Conservation (phyloP, 2,329 filamentous ascomycete species). For the Diaporthe caulivora region DNA sequence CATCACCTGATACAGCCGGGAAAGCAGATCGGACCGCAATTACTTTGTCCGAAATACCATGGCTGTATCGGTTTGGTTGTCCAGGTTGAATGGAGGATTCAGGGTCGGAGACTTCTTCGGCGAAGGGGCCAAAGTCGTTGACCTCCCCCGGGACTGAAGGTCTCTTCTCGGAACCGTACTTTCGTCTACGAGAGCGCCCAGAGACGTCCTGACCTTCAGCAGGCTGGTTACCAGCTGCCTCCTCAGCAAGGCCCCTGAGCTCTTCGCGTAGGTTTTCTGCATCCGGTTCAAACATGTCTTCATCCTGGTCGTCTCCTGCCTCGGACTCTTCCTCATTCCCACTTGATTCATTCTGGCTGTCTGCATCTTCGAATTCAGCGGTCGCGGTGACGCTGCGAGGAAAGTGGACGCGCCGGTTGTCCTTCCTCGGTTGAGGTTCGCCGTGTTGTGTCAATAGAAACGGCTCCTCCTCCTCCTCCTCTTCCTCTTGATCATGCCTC, state of each 20-base stretch:
- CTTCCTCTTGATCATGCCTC: constrained; percentile 41
- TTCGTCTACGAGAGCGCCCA: constrained; percentile 34
- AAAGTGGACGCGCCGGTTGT: constrained; percentile 36
- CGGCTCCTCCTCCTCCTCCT: constrained; percentile 41
- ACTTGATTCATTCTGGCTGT: constrained; percentile 43
- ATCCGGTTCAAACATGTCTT: constrained; percentile 26
- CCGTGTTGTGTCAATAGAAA: constrained; percentile 36
- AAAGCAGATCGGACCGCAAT: constrained; percentile 54
- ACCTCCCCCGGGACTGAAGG: background rate
- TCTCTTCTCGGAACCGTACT: constrained; percentile 47
- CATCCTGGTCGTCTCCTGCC: constrained; percentile 41
- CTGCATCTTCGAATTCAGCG: constrained; percentile 42
- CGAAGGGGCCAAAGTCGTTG: constrained; percentile 12
- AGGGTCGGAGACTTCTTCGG: constrained; percentile 4
- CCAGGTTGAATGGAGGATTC: background rate
- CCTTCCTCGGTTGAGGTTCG: constrained; percentile 20
- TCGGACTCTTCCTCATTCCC: constrained; percentile 41
- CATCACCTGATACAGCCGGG: constrained; percentile 52
- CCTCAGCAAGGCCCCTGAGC: constrained; percentile 41
- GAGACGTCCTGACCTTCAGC: background rate
- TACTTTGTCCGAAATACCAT: constrained; percentile 38
- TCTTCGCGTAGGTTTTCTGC: constrained; percentile 55
- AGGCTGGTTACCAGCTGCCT: constrained; percentile 42
- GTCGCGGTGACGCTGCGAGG: background rate
- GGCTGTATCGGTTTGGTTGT: background rate